Base-by-base conservation (phyloP, 352 stramenopile genomes). In the Pseudoperonospora humuli region DNA sequence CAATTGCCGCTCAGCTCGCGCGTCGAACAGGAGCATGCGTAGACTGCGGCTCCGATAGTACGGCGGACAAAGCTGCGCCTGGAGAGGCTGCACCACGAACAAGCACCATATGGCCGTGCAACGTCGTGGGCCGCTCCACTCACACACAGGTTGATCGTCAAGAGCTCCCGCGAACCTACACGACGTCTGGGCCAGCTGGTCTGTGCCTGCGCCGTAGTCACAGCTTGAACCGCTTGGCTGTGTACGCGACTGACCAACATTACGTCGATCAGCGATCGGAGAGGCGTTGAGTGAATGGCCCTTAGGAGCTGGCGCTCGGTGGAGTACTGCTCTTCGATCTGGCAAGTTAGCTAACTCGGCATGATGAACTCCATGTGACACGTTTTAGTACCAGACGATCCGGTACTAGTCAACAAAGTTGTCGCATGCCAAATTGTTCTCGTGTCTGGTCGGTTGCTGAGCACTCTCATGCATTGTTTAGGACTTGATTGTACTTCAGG, bases 151-250 rank as follows among this genome's bases (percentile, higher is more conserved):
- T 28, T 40, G 39, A 62, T 62, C 54, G 41, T 41, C 13, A 38
- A 58, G 48, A 56, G 48, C 54, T 58, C 42, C 54, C 42, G 48
- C 48, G 48, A 56, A 28, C 54, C 54, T 63, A 63, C 54, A 63
- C 54, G 40, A 44, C 37, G 26, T 29, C 28, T 11, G 52, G 17
- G 34, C 35, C 53, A 61, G 53, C 39, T 61, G 46, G 40, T 41
- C 46, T 56, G 53, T 61, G 53, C 46, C 39, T 57, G 33, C 11
- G 13, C 15, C 28, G 17, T 18, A 32, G 7, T 9, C 17, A 10
- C n/a, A 28, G 37, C 26, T 32, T 32, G 4, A 21, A 57, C 40
- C 53, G 53, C 34, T 61, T 57, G 38, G 53, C 44, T 47, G 53
- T 57, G 53, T 61, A 21, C 53, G 46, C 46, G 39, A 61, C 46